These are phyloP conservation scores for Hypoxylon sp. DNA, from an alignment of 2,329 filamentous ascomycete genomes.

Conservation along the genomic window DNA sequence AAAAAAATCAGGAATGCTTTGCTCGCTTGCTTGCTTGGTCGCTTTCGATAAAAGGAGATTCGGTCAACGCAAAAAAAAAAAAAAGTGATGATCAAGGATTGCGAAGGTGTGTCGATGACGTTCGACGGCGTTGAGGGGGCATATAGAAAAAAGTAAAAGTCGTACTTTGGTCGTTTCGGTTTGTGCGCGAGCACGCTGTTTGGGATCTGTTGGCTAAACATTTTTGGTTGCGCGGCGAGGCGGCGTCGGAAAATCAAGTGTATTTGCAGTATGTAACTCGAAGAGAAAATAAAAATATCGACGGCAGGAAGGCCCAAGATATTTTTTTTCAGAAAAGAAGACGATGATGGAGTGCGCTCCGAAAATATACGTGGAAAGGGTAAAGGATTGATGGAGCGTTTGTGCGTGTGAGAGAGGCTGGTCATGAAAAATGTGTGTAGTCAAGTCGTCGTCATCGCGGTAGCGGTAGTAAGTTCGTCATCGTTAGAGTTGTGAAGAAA, in stretches of 20 bases:
- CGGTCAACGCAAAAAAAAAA: neutral
- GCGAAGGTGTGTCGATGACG: neutral
- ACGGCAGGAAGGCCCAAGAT: constrained; percentile 26
- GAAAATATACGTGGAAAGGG: no score
- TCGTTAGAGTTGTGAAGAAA: no score
- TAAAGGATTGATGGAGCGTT: neutral
- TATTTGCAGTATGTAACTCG: constrained; percentile 25
- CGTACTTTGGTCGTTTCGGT: constrained; percentile 39
- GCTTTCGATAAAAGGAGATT: no score
- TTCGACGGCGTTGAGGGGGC: neutral
- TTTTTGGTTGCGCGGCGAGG: constrained; percentile 43
- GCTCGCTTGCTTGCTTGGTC: constrained; percentile 49
- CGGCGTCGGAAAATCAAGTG: constrained; percentile 45
- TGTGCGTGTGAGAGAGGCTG: constrained; percentile 8
- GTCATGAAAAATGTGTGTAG: no score
- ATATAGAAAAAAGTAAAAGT: constrained; percentile 17
- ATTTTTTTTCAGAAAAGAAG: constrained; percentile 1
- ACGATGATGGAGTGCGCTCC: neutral
- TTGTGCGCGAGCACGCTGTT: constrained; percentile 47
- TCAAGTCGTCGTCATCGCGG: no score
- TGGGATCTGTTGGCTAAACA: constrained; percentile 43
- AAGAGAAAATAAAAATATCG: neutral
- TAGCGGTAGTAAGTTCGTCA: constrained; percentile 15
- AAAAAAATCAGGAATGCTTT: constrained; percentile 49
- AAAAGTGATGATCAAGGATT: constrained; percentile 38